Evolutionary conservation across 345 rosid genomes (phyloP).

Genomic region (Clarkia xantiana): DNA sequence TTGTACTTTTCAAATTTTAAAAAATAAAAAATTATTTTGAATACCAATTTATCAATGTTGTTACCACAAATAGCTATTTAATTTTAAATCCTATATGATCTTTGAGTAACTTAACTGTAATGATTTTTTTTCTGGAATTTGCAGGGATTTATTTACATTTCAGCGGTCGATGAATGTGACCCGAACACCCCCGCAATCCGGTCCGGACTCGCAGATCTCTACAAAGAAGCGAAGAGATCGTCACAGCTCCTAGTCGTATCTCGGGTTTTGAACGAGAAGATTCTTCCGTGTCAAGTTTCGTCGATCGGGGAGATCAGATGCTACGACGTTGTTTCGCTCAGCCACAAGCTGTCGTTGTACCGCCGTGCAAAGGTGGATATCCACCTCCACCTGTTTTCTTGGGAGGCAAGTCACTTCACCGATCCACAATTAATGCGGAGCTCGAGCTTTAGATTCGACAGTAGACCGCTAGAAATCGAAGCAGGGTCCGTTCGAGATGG

Average conservation of each 20-base stretch:
- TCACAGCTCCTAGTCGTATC: slow-evolving; percentile 57
- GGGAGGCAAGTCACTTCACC: slow-evolving; percentile 19
- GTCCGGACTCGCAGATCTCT: slow-evolving; percentile 50
- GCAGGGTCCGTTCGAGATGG: no score
- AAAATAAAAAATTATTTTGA: background rate
- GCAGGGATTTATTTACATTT: slow-evolving; percentile 84
- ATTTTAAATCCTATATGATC: no score
- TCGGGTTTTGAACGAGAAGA: slow-evolving; percentile 60
- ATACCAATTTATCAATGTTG: no score
- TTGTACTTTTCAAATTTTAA: background rate
- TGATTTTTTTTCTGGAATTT: background rate
- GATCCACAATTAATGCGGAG: no score
- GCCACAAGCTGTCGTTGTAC: slow-evolving; percentile 81
- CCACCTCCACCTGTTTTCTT: slow-evolving; percentile 44
- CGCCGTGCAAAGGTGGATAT: slow-evolving; percentile 63
- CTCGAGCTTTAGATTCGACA: no score
- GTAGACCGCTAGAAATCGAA: no score
- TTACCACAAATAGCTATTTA: no score
- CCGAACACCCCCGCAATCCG: slow-evolving; percentile 51
- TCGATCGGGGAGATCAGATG: slow-evolving; percentile 77
- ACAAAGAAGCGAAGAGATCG: slow-evolving; percentile 42
- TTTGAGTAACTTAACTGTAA: no score
- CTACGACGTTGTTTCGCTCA: slow-evolving; percentile 68
- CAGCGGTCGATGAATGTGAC: slow-evolving; percentile 51
- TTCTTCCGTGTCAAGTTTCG: slow-evolving; percentile 83